phyloP scores from a whole-genome alignment of 768 basidiomycete genomes.

The Daedalea quercina region DNA sequence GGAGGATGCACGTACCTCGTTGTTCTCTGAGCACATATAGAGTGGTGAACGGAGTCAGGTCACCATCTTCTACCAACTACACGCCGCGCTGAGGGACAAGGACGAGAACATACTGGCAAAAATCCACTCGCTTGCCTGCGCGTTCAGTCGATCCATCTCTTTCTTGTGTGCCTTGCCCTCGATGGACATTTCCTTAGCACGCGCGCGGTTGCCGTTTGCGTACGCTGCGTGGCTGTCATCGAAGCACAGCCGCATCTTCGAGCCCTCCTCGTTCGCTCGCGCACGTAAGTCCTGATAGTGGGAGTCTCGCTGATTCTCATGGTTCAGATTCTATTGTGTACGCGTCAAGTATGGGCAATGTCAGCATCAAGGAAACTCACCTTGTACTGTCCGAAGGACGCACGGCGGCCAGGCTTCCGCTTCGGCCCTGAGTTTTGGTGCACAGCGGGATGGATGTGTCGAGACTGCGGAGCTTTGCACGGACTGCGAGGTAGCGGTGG shows the following conservation, averaged over 20 bases:
- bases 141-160: constrained; percentile 74
- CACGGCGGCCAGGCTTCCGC: neutral
- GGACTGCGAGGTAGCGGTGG: constrained; percentile 7
- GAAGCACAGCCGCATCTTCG: constrained; percentile 67
- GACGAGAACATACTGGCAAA: constrained; percentile 51
- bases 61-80: neutral
- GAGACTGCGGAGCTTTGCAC: neutral
- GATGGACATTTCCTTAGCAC: constrained; percentile 76
- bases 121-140: constrained; percentile 83
- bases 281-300: constrained; percentile 67
- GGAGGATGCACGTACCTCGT: constrained; percentile 39
- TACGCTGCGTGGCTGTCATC: constrained; percentile 75
- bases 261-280: constrained; percentile 73
- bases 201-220: constrained; percentile 59
- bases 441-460: constrained; percentile 1
- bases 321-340: constrained; percentile 25
- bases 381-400: neutral
- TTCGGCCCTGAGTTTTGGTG: constrained; percentile 8
- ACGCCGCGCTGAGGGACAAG: neutral
- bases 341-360: neutral
- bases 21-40: constrained; percentile 50
- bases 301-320: constrained; percentile 60
- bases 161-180: constrained; percentile 75
- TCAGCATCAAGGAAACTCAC: neutral
- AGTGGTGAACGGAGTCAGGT: neutral